Evolutionary conservation across 1,284 basidiomycete species (phyloP), one percentile per base, ranked within the genome.

Genomic region (Entoloma clypeatum): DNA sequence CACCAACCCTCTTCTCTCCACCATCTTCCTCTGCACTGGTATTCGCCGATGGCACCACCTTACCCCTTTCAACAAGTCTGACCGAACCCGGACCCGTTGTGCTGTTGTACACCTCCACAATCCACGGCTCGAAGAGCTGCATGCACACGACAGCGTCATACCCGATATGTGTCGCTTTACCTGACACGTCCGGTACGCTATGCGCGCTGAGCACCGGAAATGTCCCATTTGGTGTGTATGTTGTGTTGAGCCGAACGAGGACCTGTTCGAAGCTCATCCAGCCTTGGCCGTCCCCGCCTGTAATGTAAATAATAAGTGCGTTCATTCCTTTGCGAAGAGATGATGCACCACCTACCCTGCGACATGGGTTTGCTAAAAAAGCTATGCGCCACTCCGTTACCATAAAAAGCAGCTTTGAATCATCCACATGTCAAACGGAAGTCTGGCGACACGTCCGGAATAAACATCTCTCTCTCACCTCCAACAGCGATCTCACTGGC

Each of bases 71-170:
- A 27, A 63, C 53, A 28, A 68, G 54, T 25, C 58, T 44, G 14
- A 55, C 31, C 2, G 63, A 53, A 26, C 34, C 56, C 6, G 65
- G 62, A 5, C 59, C 59, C 5, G 56, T 43, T 4, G 61, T 61
- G 29, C 55, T 57, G 38, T 70, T 69, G 44, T 63, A 69, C 4
- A 61, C 55, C 36, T 71, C 65, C 7, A 72, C 42, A 6, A 72
- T 49, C 60, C 65, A 72, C 5, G 68, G 67, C 37, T 72, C 68
- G 31, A 67, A 67, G 2, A 65, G 41, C 45, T 69, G 58, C 5
- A 70, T 41, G 38, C 69, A 72, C 14, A 69, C 59, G 1, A 60
- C 64, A 7, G 63, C 63, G 38, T 72, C 69, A 24, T 62, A 66
- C 3, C 68, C 69, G 19, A 71, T 62, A 39, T 41, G 54, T 3